phyloP scores from a whole-genome alignment of 2,329 filamentous ascomycete genomes.

The Pseudogymnoascus sp. region DNA sequence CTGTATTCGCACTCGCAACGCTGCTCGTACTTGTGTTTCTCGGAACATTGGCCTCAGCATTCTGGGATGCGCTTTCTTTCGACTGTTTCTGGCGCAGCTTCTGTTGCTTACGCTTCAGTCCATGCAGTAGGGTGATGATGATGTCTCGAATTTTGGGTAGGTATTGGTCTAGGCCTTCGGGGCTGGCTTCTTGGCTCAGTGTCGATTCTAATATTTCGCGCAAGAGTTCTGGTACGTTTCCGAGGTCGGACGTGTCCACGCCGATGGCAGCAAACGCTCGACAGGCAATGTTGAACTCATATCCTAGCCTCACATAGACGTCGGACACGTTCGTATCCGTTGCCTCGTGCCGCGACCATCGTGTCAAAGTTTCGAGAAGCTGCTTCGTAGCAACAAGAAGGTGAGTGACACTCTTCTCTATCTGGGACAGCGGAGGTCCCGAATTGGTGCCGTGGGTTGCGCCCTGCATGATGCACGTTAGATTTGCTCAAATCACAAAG shows the following conservation, averaged over 20 bases:
- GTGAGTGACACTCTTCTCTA: slow-evolving; percentile 98
- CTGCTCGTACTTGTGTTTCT: slow-evolving; percentile 51
- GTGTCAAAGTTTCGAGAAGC: slow-evolving; percentile 89
- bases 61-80: slow-evolving; percentile 35
- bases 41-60: slow-evolving; percentile 21
- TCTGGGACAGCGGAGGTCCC: slow-evolving; percentile 62
- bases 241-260: slow-evolving; percentile 87
- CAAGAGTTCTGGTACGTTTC: slow-evolving; percentile 87
- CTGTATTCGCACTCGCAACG: slow-evolving; percentile 48
- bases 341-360: slow-evolving; percentile 90
- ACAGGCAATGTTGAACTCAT: slow-evolving; percentile 99
- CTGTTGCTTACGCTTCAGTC: slow-evolving; percentile 93
- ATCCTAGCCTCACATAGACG: slow-evolving; percentile 92
- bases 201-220: slow-evolving; percentile 91
- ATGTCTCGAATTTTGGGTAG: slow-evolving; percentile 93
- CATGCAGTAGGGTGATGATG: slow-evolving; percentile 94
- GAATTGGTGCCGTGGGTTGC: slow-evolving; percentile 12
- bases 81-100: slow-evolving; percentile 62
- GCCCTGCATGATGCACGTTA: not conserved
- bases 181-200: slow-evolving; percentile 89
- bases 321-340: slow-evolving; percentile 95
- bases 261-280: slow-evolving; percentile 95
- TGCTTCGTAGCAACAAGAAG: slow-evolving; percentile 96
- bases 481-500: not conserved
- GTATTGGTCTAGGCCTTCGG: slow-evolving; percentile 88